Base-by-base conservation (phyloP, 2,329 filamentous ascomycete genomes). In the Fusarium gaditjirri region DNA sequence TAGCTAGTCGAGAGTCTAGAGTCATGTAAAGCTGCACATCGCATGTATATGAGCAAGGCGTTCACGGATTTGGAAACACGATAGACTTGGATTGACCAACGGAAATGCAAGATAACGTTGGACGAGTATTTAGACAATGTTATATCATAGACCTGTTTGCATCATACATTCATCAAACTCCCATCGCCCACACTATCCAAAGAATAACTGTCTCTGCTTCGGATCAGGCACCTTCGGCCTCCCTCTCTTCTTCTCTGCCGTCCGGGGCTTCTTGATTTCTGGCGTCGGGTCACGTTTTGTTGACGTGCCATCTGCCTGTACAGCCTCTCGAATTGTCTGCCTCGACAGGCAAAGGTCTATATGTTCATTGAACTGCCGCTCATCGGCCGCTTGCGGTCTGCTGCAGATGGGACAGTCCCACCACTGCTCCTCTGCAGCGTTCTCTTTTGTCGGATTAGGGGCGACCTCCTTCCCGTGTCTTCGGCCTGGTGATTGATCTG, bases 351-450 rank as follows among this genome's bases (percentile, higher is more conserved):
- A 99, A 13, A 93, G 88, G 79, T 99, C 96, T 56, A 99, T 94
- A 78, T 99, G 96, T 62, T 92, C 89, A 74, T 99, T 99, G 82
- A 98, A 97, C 1, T 83, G 84, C 49, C 86, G 87, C 79, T 98
- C 94, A 54, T 95, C 87, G 0, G 94, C 89, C 1, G 85, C 77
- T 77, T 98, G 95, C 0, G 93, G 91, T 21, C 91, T 86, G n/a
- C 84, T 83, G 80, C 96, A 99, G 47, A 98, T 93, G 0, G 96
- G 96, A 80, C 96, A 99, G 41, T 92, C 87, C 95, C 95, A 98
- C 80, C 85, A 86, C 50, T 90, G 84, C 57, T 87, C 82, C 58
- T 83, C 80, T 14, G 79, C 77, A 8, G 75, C 50, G 17, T 71
- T 57, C 25, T 76, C 70, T 63, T 81, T 83, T 53, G 77, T 83